Base-by-base conservation (phyloP, 2,329 filamentous ascomycete genomes). In the Kalmusia sp. region DNA sequence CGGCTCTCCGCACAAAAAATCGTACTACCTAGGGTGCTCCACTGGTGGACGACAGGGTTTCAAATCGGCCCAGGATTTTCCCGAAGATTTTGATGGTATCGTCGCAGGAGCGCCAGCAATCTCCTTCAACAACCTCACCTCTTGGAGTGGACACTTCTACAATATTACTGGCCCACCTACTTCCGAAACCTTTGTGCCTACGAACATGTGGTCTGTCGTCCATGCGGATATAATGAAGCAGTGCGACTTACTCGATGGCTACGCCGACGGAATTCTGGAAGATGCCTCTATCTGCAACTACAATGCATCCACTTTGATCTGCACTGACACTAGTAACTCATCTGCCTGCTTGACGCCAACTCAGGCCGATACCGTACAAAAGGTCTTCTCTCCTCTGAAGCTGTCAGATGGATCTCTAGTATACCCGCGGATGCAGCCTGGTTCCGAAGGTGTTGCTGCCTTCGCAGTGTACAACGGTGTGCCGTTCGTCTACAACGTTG, bases 401-500 rank as follows among this genome's bases (percentile, higher is more conserved):
- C 70, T 76, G 50, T 69, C 67, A 4, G 65, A 77, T 31, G 80
- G 80, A 38, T 69, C 72, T 4, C 65, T 83, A 1, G 72, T 82
- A 14, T 84, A 79, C 62, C 81, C 82, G 2, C 72, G 77, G n/a
- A 76, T 83, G 64, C 76, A 81, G 44, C 80, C 79, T 6, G 81
- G 81, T 14, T 73, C 75, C 12, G 78, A 81, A 58, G 57, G 76
- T 6, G 57, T 70, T 6, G 76, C 76, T 4, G 70, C 74, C 17
- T 55, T 57, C 0, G 61, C 68, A 7, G 58, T 79, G 9, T 76
- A 79, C 46, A 71, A 65, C 34, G 79, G 79, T 53, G 25, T 50
- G 3, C 69, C 77, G 1, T 81, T 80, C 59, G 57, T 62, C 2
- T 80, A 79, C 56, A 76, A 76, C 3, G 62, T 64, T 7, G 78